Conservation (phyloP, 2,329 filamentous ascomycete species). For the Tolypocladium tropicale region DNA sequence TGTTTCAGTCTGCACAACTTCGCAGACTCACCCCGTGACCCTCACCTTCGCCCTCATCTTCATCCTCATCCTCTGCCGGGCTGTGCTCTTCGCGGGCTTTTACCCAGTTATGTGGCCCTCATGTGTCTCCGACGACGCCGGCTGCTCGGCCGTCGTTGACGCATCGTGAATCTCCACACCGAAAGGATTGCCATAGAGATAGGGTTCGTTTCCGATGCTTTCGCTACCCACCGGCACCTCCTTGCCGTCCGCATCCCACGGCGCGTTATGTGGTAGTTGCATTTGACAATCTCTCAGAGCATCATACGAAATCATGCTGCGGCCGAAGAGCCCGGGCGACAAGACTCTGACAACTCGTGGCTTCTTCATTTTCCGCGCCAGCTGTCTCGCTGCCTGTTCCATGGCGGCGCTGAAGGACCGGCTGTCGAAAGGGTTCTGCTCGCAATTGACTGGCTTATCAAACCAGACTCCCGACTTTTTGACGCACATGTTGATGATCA, state of each 20-base stretch:
- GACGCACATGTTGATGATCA: neutral
- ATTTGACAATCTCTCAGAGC: neutral
- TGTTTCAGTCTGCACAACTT: too few relatives aligned
- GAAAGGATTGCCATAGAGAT: neutral
- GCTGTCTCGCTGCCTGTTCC: neutral
- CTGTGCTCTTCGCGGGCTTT: too few relatives aligned
- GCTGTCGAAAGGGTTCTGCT: too few relatives aligned
- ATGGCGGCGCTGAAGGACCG: neutral
- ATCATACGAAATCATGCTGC: neutral
- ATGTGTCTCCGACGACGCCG: too few relatives aligned
- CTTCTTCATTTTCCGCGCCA: neutral
- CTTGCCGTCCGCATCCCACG: neutral
- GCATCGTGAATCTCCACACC: neutral
- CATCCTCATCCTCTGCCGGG: too few relatives aligned
- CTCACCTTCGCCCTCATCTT: too few relatives aligned
- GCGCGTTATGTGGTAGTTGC: neutral
- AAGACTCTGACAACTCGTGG: neutral
- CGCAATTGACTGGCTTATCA: neutral
- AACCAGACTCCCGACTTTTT: neutral
- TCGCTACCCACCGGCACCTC: neutral
- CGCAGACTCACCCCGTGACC: too few relatives aligned
- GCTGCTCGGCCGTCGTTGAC: neutral
- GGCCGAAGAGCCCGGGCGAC: neutral
- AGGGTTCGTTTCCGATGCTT: neutral
- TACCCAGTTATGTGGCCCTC: too few relatives aligned